Evolutionary conservation across 805 yeast species (phyloP).

Genomic region (Kodamaea nitidulidarum): DNA sequence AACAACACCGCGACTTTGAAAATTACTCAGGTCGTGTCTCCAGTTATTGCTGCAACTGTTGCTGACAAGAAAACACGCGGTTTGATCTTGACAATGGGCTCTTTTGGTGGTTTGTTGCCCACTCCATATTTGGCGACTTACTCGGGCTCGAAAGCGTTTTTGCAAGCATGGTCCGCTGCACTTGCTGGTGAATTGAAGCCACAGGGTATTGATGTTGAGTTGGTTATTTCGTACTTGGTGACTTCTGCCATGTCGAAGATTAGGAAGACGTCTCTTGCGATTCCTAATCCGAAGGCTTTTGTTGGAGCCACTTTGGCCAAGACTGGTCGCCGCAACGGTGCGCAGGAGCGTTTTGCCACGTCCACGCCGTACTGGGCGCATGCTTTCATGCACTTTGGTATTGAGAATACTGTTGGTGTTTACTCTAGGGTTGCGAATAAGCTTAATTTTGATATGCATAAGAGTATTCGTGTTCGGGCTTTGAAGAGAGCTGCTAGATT

Average conservation of each 20-base stretch:
- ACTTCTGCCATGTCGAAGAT: constrained; percentile 95
- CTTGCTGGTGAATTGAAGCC: constrained; percentile 77
- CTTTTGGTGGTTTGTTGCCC: constrained; percentile 92
- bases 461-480: constrained; percentile 76
- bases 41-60: constrained; percentile 58
- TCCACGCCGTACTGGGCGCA: constrained; percentile 91
- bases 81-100: constrained; percentile 89
- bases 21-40: constrained; percentile 76
- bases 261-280: constrained; percentile 64
- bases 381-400: constrained; percentile 82
- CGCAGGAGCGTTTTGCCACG: constrained; percentile 85
- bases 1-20: constrained; percentile 81
- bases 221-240: constrained; percentile 82
- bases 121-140: constrained; percentile 90
- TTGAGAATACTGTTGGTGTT: constrained; percentile 78
- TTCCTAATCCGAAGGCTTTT: constrained; percentile 80
- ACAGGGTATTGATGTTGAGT: constrained; percentile 76
- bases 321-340: constrained; percentile 85
- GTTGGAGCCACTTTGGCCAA: constrained; percentile 66
- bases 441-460: constrained; percentile 73
- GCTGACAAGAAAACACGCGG: constrained; percentile 51
- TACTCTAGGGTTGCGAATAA: constrained; percentile 65
- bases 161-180: constrained; percentile 90
- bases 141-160: constrained; percentile 93
- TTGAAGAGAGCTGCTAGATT: constrained; percentile 61